Evolutionary conservation across 2,329 filamentous ascomycete species (phyloP).

Genomic region (Remersonia thermophila): DNA sequence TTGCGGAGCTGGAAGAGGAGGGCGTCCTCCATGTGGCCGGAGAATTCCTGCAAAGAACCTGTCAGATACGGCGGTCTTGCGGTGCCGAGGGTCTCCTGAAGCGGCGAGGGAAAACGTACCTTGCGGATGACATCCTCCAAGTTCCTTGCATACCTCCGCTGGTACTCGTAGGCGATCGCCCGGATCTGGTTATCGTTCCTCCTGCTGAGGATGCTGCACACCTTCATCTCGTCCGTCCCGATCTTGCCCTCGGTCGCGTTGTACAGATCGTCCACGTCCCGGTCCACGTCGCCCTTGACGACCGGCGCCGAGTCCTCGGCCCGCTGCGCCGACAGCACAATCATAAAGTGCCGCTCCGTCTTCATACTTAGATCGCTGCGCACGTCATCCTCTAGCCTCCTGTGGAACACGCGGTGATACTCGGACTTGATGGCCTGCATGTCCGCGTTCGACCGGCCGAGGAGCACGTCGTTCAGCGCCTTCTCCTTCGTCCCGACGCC

Average conservation of each 20-base stretch:
- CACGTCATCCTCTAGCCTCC: constrained; percentile 58
- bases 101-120: too few relatives aligned
- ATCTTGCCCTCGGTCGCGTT: constrained; percentile 61
- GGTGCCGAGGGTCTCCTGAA: too few relatives aligned
- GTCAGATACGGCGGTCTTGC: neutral
- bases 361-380: constrained; percentile 72
- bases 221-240: constrained; percentile 61
- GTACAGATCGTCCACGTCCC: constrained; percentile 66
- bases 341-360: constrained; percentile 74
- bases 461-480: constrained; percentile 74
- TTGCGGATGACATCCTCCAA: constrained; percentile 64
- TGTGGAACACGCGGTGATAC: constrained; percentile 57
- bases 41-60: constrained; percentile 50
- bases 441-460: constrained; percentile 76
- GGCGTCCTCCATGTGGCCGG: constrained; percentile 82
- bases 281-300: constrained; percentile 58
- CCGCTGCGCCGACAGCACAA: constrained; percentile 62
- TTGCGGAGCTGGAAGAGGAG: constrained; percentile 67
- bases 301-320: constrained; percentile 68
- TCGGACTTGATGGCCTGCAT: constrained; percentile 71
- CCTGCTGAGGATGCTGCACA: constrained; percentile 65
- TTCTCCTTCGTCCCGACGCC: constrained; percentile 78
- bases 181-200: constrained; percentile 74
- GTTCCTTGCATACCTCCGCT: constrained; percentile 55
- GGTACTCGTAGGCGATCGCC: constrained; percentile 66